Percentiles rank a stretch among this genome's conserved stretches.
Evolutionary conservation across 805 yeast species (phyloP).

Genomic region (Danielia reshetovae): DNA sequence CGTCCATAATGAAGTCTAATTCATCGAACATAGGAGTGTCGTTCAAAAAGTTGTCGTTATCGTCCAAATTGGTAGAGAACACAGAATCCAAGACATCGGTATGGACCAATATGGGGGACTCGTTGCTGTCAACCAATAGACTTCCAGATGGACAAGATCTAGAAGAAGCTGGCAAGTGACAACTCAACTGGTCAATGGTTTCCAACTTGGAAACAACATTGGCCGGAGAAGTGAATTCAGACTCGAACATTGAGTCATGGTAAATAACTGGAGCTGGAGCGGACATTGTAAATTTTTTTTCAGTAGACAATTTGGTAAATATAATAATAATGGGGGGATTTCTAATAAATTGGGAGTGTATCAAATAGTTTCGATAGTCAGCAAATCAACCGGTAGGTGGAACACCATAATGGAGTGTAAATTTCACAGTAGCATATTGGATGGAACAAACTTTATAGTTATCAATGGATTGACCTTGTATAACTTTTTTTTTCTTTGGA

Average conservation of each 20-base stretch:
- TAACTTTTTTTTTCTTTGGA: constrained; percentile 16
- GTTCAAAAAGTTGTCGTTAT: constrained; percentile 27
- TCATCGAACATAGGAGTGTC: constrained; percentile 62
- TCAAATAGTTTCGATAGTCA: constrained; percentile 1
- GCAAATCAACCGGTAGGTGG: constrained; percentile 16
- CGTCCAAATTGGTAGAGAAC: constrained; percentile 39
- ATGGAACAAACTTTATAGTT: constrained; percentile 20
- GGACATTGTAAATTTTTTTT: constrained; percentile 14
- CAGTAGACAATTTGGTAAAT: not conserved
- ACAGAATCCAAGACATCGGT: constrained; percentile 50
- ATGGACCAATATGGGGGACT: constrained; percentile 51
- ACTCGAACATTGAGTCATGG: constrained; percentile 13
- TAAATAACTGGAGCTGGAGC: constrained; percentile 14
- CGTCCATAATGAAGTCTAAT: constrained; percentile 39
- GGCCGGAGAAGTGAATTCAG: constrained; percentile 10
- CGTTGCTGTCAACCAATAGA: constrained; percentile 3
- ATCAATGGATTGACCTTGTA: constrained; percentile 17
- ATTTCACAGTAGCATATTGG: constrained; percentile 33
- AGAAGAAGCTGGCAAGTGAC: constrained; percentile 21
- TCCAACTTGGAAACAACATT: constrained; percentile 16
- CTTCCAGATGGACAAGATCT: not conserved
- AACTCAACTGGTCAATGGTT: constrained; percentile 21
- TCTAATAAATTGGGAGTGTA: constrained; percentile 3
- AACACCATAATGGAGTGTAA: constrained; percentile 33
- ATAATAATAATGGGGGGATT: too few species aligned